Percentiles rank a stretch among this genome's conserved stretches.
Conservation (phyloP, 345 rosid species). For the Cardamine occulta region DNA sequence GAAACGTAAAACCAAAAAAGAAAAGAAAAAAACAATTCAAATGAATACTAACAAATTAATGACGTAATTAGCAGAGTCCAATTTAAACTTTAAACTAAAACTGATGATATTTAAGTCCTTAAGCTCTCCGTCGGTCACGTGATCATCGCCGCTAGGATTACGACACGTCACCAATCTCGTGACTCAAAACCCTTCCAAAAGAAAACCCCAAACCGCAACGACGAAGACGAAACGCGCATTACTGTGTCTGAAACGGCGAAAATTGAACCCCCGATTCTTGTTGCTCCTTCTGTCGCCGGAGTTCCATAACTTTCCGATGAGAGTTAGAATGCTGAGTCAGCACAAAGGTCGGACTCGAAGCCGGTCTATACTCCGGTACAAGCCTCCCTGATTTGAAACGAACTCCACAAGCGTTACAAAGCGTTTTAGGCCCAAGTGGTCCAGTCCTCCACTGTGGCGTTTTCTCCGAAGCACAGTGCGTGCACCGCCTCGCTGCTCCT, state of each 20-base stretch:
- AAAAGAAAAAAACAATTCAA: neutral
- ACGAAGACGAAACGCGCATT: conserved; percentile 25
- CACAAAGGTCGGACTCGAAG: conserved; percentile 76
- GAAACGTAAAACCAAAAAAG: neutral
- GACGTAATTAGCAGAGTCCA: conserved; percentile 39
- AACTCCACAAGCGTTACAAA: conserved; percentile 84
- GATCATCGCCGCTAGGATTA: conserved; percentile 32
- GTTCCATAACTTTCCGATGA: conserved; percentile 84
- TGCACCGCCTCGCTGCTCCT: conserved; percentile 60
- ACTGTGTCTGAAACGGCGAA: conserved; percentile 30
- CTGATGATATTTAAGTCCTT: conserved; percentile 22
- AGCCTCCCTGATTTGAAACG: conserved; percentile 78
- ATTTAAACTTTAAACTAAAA: conserved; percentile 15
- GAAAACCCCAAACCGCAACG: conserved; percentile 10
- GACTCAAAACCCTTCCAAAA: conserved; percentile 29
- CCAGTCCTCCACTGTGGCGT: conserved; percentile 93
- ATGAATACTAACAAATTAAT: conserved; percentile 39
- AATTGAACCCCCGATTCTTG: conserved; percentile 31
- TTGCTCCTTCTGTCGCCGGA: conserved; percentile 70
- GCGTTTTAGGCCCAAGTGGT: conserved; percentile 76
- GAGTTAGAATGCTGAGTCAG: conserved; percentile 81
- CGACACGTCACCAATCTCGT: conserved; percentile 41
- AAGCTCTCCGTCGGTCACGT: conserved; percentile 35
- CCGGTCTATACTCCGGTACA: conserved; percentile 84
- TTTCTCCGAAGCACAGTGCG: conserved; percentile 81